These are phyloP conservation scores for Kingdonia uniflora DNA, from an alignment of 164 flowering plant genomes.

Conservation along the genomic window DNA sequence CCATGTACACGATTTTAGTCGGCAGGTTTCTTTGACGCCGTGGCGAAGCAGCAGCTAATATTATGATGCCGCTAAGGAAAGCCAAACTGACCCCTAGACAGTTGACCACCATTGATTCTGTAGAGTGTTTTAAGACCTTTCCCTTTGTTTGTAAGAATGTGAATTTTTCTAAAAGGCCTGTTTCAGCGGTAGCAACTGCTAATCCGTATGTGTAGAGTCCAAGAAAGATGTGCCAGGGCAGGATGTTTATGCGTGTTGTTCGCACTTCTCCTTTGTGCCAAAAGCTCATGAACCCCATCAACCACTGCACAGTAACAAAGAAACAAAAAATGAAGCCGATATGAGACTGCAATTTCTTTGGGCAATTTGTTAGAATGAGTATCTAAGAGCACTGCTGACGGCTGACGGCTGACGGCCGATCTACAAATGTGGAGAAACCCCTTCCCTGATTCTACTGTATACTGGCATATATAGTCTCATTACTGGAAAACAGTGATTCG, in stretches of 20 bases:
- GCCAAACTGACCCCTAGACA: conserved; percentile 67
- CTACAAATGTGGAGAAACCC: too few species aligned
- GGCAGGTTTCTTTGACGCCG: conserved; percentile 18
- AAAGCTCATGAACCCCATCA: conserved; percentile 80
- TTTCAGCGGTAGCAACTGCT: conserved; percentile 87
- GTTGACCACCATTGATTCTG: conserved; percentile 67
- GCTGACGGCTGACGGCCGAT: too few species aligned
- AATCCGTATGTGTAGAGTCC: conserved; percentile 82
- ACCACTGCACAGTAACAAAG: conserved; percentile 41
- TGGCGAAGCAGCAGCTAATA: conserved; percentile 57
- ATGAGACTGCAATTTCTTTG: neutral
- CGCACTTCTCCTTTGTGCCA: conserved; percentile 77
- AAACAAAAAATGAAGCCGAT: neutral
- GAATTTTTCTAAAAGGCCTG: conserved; percentile 82
- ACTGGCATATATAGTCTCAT: too few species aligned
- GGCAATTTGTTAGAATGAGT: too few species aligned
- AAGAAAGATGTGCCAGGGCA: conserved; percentile 86
- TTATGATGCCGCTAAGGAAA: conserved; percentile 60
- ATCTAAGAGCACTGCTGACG: too few species aligned
- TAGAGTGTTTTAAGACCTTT: conserved; percentile 31
- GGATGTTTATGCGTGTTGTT: conserved; percentile 28
- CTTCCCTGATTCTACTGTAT: too few species aligned
- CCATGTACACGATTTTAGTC: conserved; percentile 19
- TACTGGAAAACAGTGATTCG: too few species aligned
- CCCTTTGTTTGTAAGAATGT: conserved; percentile 59